Evolutionary conservation across 2,329 filamentous ascomycete species (phyloP), one percentile per base, ranked within the genome.

Genomic region (Aureobasidium melanogenum): DNA sequence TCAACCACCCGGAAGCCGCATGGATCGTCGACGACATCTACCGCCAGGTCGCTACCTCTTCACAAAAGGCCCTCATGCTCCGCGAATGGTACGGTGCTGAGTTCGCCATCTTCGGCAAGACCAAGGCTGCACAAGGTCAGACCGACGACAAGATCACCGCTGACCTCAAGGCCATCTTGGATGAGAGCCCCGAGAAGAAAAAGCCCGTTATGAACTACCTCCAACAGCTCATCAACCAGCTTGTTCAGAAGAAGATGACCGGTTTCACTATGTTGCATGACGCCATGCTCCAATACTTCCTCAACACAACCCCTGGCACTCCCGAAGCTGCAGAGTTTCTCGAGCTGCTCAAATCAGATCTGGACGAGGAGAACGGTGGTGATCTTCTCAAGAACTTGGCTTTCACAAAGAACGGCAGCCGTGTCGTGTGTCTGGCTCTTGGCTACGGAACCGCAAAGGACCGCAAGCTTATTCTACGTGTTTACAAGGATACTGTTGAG

Each of bases 21-120:
- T 99, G 94, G 92, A 97, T 99, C 67, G 79, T 99, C 44, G 95
- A 99, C 73, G 94, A 99, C 74, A 88, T 97, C 67, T 99, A 97
- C 78, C 86, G 94, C 64, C 88, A 88, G 51, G 87, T 93, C 62
- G 92, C 93, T 10, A 94, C 88, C 24, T 86, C 87, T 70, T 82
- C 89, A 67, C 94, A 99, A 72, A 96, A 93, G 76, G 87, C 88
- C 36, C 84, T 84, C 51, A 81, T 99, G 63, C 80, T 99, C 63
- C 83, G 92, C 58, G 94, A 99, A 75, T 99, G 94, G 91, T 99
- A 97, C 73, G 94, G 94, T 1, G 83, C 93, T 0, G 94, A 97
- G 71, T 99, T 96, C 71, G 84, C 89, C 15, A 82, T 97, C 46
- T 89, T 92, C 72, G 86, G 87, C 66, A 86, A 87, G 68, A 68